These are phyloP conservation scores for Flagelloscypha sp. DNA, from an alignment of 768 basidiomycete species.

Conservation along the genomic window DNA sequence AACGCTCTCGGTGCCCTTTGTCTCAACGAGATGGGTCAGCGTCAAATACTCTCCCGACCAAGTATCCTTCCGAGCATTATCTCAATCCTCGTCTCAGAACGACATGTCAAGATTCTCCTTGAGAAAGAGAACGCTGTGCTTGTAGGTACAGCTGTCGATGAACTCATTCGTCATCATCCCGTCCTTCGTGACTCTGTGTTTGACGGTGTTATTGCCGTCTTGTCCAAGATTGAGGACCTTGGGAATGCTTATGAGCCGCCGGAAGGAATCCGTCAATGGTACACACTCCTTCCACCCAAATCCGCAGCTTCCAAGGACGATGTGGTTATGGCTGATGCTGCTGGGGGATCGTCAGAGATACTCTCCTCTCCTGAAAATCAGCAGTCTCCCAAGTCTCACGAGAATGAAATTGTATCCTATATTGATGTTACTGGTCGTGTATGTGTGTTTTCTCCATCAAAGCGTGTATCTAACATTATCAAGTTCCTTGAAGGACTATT, in stretches of 20 bases:
- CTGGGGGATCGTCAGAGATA: slow-evolving; percentile 11
- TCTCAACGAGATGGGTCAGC: slow-evolving; percentile 83
- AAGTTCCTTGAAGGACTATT: slow-evolving; percentile 94
- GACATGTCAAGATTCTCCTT: slow-evolving; percentile 72
- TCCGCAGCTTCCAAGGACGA: slow-evolving; percentile 22
- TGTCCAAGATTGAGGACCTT: slow-evolving; percentile 67
- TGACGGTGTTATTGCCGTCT: slow-evolving; percentile 60
- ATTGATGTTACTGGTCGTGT: slow-evolving; percentile 77
- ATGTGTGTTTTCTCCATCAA: slow-evolving; percentile 17
- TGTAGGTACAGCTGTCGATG: slow-evolving; percentile 86
- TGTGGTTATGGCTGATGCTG: slow-evolving; percentile 42
- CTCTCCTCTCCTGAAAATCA: slow-evolving; percentile 23
- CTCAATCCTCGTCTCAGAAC: slow-evolving; percentile 77
- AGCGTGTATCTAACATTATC: slow-evolving; percentile 1
- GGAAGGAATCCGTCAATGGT: slow-evolving; percentile 58
- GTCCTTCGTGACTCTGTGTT: slow-evolving; percentile 74
- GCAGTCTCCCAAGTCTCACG: slow-evolving; percentile 44
- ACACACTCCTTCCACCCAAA: slow-evolving; percentile 37
- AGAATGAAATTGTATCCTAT: slow-evolving; percentile 69
- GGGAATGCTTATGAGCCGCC: slow-evolving; percentile 54
- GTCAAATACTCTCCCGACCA: slow-evolving; percentile 68
- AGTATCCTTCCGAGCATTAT: slow-evolving; percentile 82
- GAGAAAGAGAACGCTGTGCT: slow-evolving; percentile 91
- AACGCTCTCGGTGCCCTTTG: slow-evolving; percentile 96
- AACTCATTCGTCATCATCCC: slow-evolving; percentile 94